These are phyloP conservation scores for Diplocarpon rosae DNA, from an alignment of 2,329 filamentous ascomycete genomes.

Conservation along the genomic window DNA sequence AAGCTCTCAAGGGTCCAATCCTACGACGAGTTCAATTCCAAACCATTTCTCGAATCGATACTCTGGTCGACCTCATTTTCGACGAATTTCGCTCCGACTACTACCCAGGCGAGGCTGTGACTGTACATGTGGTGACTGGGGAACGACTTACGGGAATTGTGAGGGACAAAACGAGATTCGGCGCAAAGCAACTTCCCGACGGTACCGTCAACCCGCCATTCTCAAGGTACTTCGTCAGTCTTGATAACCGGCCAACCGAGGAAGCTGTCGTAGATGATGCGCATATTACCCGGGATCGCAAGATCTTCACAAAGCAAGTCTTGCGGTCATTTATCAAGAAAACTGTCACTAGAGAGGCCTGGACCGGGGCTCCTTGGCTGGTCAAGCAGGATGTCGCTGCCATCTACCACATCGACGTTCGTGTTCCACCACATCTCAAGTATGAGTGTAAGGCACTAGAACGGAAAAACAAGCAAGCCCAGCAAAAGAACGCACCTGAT, in stretches of 20 bases:
- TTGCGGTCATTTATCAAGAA: conserved; percentile 91
- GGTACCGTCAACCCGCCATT: conserved; percentile 60
- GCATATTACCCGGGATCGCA: conserved; percentile 77
- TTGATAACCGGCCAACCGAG: conserved; percentile 55
- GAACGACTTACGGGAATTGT: conserved; percentile 65
- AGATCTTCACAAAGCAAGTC: conserved; percentile 89
- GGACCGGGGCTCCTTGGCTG: conserved; percentile 94
- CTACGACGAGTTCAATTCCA: conserved; percentile 87
- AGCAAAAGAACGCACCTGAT: conserved; percentile 36
- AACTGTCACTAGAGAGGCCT: conserved; percentile 81
- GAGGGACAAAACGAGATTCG: conserved; percentile 75
- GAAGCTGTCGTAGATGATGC: conserved; percentile 72
- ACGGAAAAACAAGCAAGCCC: conserved; percentile 59
- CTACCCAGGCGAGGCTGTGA: conserved; percentile 78
- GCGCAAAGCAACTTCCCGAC: conserved; percentile 49
- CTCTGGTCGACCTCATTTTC: conserved; percentile 56
- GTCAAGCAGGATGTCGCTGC: conserved; percentile 80
- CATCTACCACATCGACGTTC: conserved; percentile 76
- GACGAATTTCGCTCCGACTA: conserved; percentile 82
- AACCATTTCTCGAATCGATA: conserved; percentile 79
- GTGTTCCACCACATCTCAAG: conserved; percentile 70
- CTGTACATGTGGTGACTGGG: conserved; percentile 57
- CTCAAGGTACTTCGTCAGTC: conserved; percentile 70
- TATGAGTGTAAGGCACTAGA: conserved; percentile 72
- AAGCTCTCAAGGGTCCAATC: conserved; percentile 81